These are phyloP conservation scores for Axilococcus clingmanii DNA, from an alignment of 139 green algal species.

Conservation along the genomic window DNA sequence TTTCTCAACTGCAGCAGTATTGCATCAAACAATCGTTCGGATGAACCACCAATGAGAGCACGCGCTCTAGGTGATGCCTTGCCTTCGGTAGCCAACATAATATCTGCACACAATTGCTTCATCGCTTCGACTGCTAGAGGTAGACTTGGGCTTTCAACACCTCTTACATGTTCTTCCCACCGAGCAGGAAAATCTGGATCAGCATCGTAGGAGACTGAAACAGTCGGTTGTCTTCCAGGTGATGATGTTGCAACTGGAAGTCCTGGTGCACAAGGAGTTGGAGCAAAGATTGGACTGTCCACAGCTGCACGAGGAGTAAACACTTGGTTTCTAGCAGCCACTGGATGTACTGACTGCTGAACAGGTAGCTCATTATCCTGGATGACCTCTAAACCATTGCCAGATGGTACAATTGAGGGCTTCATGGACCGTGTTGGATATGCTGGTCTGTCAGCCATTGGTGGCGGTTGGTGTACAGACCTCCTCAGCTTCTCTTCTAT, in stretches of 20 bases:
- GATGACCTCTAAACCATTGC: no score
- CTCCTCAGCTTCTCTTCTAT: conserved; percentile 78
- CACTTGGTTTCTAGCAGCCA: background rate
- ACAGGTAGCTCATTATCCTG: no score
- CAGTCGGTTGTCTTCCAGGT: background rate
- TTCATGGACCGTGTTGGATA: no score
- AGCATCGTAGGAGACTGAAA: background rate
- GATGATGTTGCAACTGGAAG: background rate
- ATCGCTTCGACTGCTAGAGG: conserved; percentile 58
- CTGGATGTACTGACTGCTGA: background rate
- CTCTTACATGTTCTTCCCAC: conserved; percentile 6
- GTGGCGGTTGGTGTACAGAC: background rate
- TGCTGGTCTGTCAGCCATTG: no score
- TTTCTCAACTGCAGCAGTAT: conserved; percentile 14
- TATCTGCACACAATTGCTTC: conserved; percentile 74
- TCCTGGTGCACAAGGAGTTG: background rate
- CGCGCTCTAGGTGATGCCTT: conserved; percentile 14
- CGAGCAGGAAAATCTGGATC: conserved; percentile 14
- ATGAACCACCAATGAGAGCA: conserved; percentile 15
- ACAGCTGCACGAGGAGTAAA: background rate
- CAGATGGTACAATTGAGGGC: no score
- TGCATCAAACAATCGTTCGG: conserved; percentile 15
- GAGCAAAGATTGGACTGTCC: background rate
- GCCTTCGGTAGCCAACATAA: background rate
- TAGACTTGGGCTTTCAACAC: conserved; percentile 11